Evolutionary conservation across 208 protist species (phyloP), one percentile per base, ranked within the genome.

Genomic region (Lotmaria passim): DNA sequence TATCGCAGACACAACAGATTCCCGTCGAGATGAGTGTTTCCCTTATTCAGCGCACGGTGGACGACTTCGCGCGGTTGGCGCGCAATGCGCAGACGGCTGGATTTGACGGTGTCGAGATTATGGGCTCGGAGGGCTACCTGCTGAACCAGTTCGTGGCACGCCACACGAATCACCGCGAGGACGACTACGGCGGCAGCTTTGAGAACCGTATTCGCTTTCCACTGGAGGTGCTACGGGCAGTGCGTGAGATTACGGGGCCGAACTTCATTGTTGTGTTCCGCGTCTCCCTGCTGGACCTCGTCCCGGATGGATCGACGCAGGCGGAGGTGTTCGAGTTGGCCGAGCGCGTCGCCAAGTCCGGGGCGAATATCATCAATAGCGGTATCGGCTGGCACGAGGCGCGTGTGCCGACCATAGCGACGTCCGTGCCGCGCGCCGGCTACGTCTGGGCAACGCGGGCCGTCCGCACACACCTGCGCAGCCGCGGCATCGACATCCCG

Each of bases 61-160:
- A 85, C 1, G 85, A 97, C 68, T 96, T 94, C 59, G 72, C 69
- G 34, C 73, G 78, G 17, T 95, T 93, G 57, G 95, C 94, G 1
- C 53, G 41, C 39, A 80, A 97, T 5, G 97, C 97, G n/a, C 73
- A 95, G 63, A 87, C 83, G 48, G 97, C 93, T 0, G 96, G 96
- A 10, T 99, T 98, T 58, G 97, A 99, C 78, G 97, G 95, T 3
- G 86, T 99, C 5, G 97, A 99, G 73, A 89, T 98, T 52, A 93
- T 96, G 58, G 91, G 94, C 19, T 93, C 85, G 44, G 94, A 99
- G 63, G 96, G 97, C 21, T 94, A 93, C 31, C 73, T 99, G 31
- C 79, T 99, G 68, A 96, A 98, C 72, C 90, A 98, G 70, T 99
- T 98, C 50, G 62, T 98, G 24, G 94, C 86, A 6, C 26, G 65